Evolutionary conservation across 2,329 filamentous ascomycete genomes (phyloP).

Genomic region (Fusarium marasasianum): DNA sequence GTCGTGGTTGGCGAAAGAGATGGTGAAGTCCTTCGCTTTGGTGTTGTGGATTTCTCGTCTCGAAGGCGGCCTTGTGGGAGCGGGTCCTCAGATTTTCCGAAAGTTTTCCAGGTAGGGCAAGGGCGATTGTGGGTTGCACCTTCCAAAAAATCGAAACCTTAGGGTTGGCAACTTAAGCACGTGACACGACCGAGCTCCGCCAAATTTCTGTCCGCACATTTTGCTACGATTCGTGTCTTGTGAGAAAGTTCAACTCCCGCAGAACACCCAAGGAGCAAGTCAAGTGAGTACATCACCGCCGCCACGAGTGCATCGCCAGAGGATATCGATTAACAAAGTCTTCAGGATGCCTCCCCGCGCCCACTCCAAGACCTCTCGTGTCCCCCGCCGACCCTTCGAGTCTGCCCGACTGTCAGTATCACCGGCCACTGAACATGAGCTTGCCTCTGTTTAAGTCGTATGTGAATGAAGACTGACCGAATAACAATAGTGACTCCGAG

Average conservation of each 20-base stretch:
- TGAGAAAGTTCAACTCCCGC: conserved; percentile 48
- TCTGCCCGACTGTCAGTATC: conserved; percentile 98
- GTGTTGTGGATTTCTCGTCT: conserved; percentile 51
- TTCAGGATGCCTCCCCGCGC: conserved; percentile 61
- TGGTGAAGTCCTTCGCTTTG: conserved; percentile 46
- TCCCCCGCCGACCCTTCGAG: conserved; percentile 98
- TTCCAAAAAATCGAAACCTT: conserved; percentile 25
- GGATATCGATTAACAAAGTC: conserved; percentile 42
- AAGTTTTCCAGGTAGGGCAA: conserved; percentile 48
- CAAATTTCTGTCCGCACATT: conserved; percentile 51
- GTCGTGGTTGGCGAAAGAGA: conserved; percentile 54
- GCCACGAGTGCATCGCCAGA: conserved; percentile 13
- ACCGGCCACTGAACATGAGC: conserved; percentile 98
- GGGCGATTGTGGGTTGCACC: conserved; percentile 30
- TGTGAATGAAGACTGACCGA: conserved; percentile 77
- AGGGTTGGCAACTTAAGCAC: conserved; percentile 46
- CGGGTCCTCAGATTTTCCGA: conserved; percentile 50
- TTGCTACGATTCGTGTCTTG: conserved; percentile 28
- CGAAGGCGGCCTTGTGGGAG: conserved; percentile 51
- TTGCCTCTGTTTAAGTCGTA: conserved; percentile 97
- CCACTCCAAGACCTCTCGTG: conserved; percentile 99
- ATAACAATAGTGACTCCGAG: conserved; percentile 87
- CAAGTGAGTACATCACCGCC: conserved; percentile 48
- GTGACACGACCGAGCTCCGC: conserved; percentile 47
- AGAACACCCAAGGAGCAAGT: conserved; percentile 51